Base-by-base conservation (phyloP, 371 early-diverging fungal species). In the Saksenaea vasiformis region DNA sequence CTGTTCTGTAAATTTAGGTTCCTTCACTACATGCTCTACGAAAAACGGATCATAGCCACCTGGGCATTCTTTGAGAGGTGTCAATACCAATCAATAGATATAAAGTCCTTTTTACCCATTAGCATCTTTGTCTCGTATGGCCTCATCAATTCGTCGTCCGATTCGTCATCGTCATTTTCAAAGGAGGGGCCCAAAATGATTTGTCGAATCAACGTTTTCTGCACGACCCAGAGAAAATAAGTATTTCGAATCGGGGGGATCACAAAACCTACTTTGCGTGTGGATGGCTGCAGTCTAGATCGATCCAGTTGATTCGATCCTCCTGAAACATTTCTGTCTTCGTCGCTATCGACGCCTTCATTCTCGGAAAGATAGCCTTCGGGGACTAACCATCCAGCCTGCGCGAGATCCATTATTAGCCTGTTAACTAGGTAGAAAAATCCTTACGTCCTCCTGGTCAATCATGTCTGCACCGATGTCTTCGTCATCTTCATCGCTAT, bases 361-460 rank as follows among this genome's bases (percentile, higher is more conserved):
- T 88, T 91, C 22, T 93, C 93, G 0, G 92, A 91, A 9, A 93
- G 73, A 71, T 93, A 93, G 0, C 92, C 92, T 74, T 88, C 85
- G 11, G 90, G 92, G 3, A 90, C 91, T n/a, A 84, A 73, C 87
- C 87, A 91, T 19, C 81, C 87, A 41, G 83, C 82, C 83, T 79
- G 58, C 47, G 61, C 11, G 4, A 55, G 10, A 44, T n/a, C 22
- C 2, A 35, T 41, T 27, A n/a, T 59, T 34, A 15, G 19, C 58
- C 57, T 31, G 17, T 27, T 0, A 47, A 55, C 28, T 11, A 5
- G 1, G 7, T 41, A 35, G 14, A 39, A 17, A 39, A 3, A 43
- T 13, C 36, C 66, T 58, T 71, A 76, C 73, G 70, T 76, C 78
- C 35, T 75, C 80, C 11, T 76, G 74, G 37, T 82, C 77, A 69